Evolutionary conservation across 2,329 filamentous ascomycete species (phyloP), one percentile per base, ranked within the genome.

Genomic region (Beauveria sp.): DNA sequence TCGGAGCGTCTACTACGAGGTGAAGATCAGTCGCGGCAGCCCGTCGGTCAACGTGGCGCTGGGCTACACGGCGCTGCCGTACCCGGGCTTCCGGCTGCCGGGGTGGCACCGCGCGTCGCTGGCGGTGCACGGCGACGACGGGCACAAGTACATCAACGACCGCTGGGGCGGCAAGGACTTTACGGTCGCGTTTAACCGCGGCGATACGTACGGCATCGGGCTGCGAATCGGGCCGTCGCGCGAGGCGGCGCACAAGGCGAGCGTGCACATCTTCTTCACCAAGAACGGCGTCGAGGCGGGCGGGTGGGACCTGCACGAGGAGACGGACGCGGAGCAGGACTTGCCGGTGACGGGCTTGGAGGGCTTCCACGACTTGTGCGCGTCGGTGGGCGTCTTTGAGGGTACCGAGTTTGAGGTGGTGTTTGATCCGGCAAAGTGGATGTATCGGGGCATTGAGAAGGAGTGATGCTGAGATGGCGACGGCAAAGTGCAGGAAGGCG

Each of bases 41-140:
- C 66, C 67, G 4, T 79, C 82, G 62, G 73, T 80, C 57, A 76
- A 74, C 45, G 76, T 93, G 1, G 88, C 86, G 0, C 70, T 93
- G 10, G 90, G 90, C 10, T 91, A 86, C 71, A 76, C 83, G 0
- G 89, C 89, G 1, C 83, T 88, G 53, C 90, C 90, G 8, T 93
- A 92, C 69, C 90, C 90, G 7, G 79, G 82, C 0, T 93, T 91
- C 77, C 83, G 90, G 8, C 81, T 93, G 63, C 90, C 90, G 0
- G 90, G 90, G 2, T 93, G 90, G 90, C 88, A 95, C 70, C 82
- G 90, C 40, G 90, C 83, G 20, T 88, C 85, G 65, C 69, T 93
- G 16, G 90, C 80, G 1, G 84, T 93, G n/a, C 90, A 93, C 71
- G 86, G 88, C 52, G 90, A 93, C 71, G 90, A 93, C 72, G 90